Base-by-base conservation (phyloP, 2,329 filamentous ascomycete species). In the Orbilia oligospora region DNA sequence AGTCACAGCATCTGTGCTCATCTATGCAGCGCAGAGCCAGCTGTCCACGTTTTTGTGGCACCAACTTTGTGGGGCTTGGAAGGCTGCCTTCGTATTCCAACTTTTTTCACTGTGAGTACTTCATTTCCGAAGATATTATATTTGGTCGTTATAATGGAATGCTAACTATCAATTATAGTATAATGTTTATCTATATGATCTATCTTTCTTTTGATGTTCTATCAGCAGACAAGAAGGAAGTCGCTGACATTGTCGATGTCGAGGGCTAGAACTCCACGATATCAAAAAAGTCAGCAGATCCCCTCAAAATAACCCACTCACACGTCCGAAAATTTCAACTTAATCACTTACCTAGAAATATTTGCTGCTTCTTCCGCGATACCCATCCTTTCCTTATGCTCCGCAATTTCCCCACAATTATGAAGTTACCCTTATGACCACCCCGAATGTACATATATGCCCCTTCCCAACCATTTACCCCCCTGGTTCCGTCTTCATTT, bases 41-140 rank as follows among this genome's bases (percentile, higher is more conserved):
- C 41, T 79, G 64, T 72, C 76, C 44, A 72, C 63, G 46, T 72
- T 79, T 64, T 30, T 79, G 68, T 79, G 76, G 76, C 64, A 73
- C 63, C 76, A 79, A 33, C 69, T 79, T 33, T 79, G 76, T 33
- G 68, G 69, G 22, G 76, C 69, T n/a, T 79, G 70, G 69, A 79
- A 73, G 64, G 70, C 76, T 12, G 76, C 76, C 14, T 79, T 79
- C 24, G 76, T 71, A 22, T 79, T 79, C 69, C 69, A 79, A 51
- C 18, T 79, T 20, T 72, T 79, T 18, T 56, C 64, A 6, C 20
- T 79, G 76, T 79, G n/a, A 72, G 76, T 70, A 16, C 22, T 44
- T 24, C 10, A 9, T 30, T 18, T 12, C 51, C 5, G 9, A 16
- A 22, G 38, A 20, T 5, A 24, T 33, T 9, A 14, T 14, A 16